Conservation (phyloP, 2,329 filamentous ascomycete species). For the Scedosporium minutisporum region DNA sequence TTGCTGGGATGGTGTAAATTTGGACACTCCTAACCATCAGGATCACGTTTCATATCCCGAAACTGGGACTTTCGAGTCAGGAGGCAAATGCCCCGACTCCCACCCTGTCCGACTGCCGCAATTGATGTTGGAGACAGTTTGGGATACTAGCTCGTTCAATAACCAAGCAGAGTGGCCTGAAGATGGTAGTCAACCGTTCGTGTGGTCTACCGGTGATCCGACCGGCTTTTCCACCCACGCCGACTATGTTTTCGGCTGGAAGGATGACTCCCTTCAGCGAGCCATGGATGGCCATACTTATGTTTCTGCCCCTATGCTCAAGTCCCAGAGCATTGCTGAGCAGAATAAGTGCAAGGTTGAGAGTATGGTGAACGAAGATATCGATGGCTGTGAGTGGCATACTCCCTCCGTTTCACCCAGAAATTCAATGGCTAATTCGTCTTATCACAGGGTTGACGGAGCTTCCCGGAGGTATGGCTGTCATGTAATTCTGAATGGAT, state of each 20-base stretch:
- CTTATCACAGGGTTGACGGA: background rate
- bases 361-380: slow-evolving; percentile 36
- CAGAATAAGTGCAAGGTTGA: slow-evolving; percentile 10
- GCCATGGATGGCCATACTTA: slow-evolving; percentile 24
- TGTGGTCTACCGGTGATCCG: slow-evolving; percentile 8
- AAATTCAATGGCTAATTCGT: background rate
- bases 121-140: slow-evolving; percentile 10
- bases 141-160: slow-evolving; percentile 9
- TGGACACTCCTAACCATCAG: slow-evolving; percentile 9
- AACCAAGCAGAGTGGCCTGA: slow-evolving; percentile 7
- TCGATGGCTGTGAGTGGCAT: slow-evolving; percentile 30
- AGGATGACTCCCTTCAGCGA: slow-evolving; percentile 22
- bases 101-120: slow-evolving; percentile 10
- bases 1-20: slow-evolving; percentile 22
- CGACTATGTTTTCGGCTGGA: slow-evolving; percentile 24
- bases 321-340: slow-evolving; percentile 6
- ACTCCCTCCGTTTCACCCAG: background rate
- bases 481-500: background rate
- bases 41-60: slow-evolving; percentile 8
- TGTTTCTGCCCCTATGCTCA: slow-evolving; percentile 13
- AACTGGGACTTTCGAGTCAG: slow-evolving; percentile 8
- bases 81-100: slow-evolving; percentile 7
- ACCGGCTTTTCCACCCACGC: slow-evolving; percentile 20
- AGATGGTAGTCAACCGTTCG: slow-evolving; percentile 10
- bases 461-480: background rate